These are phyloP conservation scores for Skeletonema tropicum DNA, from an alignment of 108 stramenopile genomes.

Conservation along the genomic window DNA sequence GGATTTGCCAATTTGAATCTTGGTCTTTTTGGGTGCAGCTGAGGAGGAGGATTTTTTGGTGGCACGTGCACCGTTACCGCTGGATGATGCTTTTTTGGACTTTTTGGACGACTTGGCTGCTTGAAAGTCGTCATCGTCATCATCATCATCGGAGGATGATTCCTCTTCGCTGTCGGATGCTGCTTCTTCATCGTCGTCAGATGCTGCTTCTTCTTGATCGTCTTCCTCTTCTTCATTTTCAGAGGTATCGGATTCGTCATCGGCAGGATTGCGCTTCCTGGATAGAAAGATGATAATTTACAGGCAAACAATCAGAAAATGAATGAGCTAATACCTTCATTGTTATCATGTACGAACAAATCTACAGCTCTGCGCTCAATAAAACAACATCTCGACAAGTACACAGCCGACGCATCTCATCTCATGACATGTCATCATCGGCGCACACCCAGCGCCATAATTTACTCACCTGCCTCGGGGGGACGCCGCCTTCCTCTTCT, in stretches of 20 bases:
- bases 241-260: constrained; percentile 13
- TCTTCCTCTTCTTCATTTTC: constrained; percentile 19
- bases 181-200: constrained; percentile 10
- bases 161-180: constrained; percentile 12
- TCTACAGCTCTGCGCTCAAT: neutral
- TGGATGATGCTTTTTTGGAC: neutral
- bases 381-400: neutral
- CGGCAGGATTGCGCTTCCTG: constrained; percentile 11
- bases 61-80: neutral
- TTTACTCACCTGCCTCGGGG: too few relatives aligned
- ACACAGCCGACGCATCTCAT: too few relatives aligned
- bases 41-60: neutral
- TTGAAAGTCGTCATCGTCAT: constrained; percentile 12
- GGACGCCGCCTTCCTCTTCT: neutral
- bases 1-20: constrained; percentile 28
- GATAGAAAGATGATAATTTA: neutral
- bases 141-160: constrained; percentile 16
- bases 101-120: neutral
- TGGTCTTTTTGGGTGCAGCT: constrained; percentile 26
- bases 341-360: neutral
- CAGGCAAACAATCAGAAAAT: neutral
- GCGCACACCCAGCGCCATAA: too few relatives aligned
- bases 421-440: neutral
- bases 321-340: neutral
- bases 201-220: constrained; percentile 13